A percentile compares a stretch with the other conserved stretches of the same genome.
These are phyloP conservation scores for Elymus sibiricus DNA, from an alignment of 176 grass and related monocot species.

Conservation along the genomic window DNA sequence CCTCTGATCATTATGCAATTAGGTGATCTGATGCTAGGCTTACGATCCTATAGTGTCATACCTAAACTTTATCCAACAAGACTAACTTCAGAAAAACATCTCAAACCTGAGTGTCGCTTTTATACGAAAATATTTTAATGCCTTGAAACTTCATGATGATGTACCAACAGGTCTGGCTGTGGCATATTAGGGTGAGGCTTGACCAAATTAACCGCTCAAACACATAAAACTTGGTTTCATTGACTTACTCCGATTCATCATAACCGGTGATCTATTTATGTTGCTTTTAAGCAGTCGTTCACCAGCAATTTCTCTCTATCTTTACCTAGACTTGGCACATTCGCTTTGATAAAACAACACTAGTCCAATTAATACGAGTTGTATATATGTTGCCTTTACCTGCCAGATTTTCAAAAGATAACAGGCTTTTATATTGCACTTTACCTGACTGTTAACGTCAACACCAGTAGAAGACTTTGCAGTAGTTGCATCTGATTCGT, in stretches of 20 bases:
- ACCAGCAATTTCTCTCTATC: neutral
- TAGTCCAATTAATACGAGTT: neutral
- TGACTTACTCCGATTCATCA: neutral
- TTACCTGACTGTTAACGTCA: constrained; percentile 43
- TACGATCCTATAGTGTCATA: too few relatives aligned
- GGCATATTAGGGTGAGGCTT: neutral
- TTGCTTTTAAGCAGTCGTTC: neutral
- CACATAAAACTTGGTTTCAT: neutral
- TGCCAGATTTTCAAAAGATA: neutral
- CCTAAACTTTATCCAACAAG: too few relatives aligned
- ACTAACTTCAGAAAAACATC: neutral
- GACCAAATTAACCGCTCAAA: neutral
- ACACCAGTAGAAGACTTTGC: constrained; percentile 25
- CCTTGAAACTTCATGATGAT: neutral
- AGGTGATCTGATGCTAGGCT: too few relatives aligned
- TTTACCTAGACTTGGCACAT: neutral
- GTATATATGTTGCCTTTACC: neutral
- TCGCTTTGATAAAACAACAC: neutral
- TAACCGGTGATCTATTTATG: neutral
- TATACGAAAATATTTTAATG: neutral
- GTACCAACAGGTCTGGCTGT: neutral
- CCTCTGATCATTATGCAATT: too few relatives aligned
- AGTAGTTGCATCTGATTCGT: constrained; percentile 23
- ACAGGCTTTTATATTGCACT: constrained; percentile 20
- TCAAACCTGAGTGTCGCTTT: neutral